A percentile compares a stretch with the other conserved stretches of the same genome.
Conservation (phyloP, 1,284 basidiomycete genomes). For the Trichosporon sp. region DNA sequence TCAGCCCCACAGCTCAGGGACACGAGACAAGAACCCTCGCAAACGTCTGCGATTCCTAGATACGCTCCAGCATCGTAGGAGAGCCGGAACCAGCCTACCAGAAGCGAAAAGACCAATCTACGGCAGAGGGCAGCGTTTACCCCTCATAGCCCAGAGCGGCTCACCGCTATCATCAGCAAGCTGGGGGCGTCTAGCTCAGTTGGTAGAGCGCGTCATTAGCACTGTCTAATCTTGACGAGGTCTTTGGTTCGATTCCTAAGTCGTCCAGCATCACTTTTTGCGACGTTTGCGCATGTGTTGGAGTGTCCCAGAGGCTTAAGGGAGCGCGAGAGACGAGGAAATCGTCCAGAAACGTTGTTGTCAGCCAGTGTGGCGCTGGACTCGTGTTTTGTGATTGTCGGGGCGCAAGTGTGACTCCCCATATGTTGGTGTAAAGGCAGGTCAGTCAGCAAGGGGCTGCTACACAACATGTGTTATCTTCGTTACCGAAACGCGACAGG, state of each 20-base stretch:
- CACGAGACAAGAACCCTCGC: no score
- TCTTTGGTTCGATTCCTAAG: slow-evolving; percentile 15
- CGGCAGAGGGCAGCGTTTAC: no score
- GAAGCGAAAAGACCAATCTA: no score
- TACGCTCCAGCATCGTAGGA: no score
- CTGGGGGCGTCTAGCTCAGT: slow-evolving; percentile 13
- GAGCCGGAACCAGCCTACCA: no score
- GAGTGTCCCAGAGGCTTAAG: not conserved
- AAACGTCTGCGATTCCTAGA: no score
- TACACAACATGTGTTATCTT: not conserved
- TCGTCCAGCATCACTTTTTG: not conserved
- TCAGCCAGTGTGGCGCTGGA: not conserved
- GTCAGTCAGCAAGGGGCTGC: no score
- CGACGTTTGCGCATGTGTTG: not conserved
- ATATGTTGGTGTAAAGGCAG: no score
- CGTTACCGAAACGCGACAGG: not conserved
- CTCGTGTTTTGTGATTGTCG: not conserved
- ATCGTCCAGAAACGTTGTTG: not conserved
- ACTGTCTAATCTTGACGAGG: slow-evolving; percentile 1
- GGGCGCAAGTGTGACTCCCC: no score
- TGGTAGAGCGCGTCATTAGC: slow-evolving; percentile 14
- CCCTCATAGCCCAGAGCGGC: not conserved
- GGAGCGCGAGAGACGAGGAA: not conserved
- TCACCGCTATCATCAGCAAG: not conserved
- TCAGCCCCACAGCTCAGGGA: no score